A percentile compares a stretch with the other conserved stretches of the same genome.
Evolutionary conservation across 306 rosid species (phyloP).

Genomic region (Prunus mira): DNA sequence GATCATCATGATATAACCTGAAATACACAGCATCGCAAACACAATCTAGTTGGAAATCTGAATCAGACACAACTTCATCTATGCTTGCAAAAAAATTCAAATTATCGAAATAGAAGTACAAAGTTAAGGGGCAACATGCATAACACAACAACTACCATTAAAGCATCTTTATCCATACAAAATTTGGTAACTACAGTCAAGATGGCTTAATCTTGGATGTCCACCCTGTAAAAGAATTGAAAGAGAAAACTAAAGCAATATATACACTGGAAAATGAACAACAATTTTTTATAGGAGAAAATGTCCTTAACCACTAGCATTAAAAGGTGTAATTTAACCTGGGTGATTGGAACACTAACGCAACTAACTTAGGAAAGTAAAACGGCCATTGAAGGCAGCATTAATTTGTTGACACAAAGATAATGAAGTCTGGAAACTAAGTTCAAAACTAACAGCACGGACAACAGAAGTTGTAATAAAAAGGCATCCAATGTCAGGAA

Average conservation of each 20-base stretch:
- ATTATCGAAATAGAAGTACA: not conserved
- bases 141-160: slow-evolving; percentile 1
- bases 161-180: not conserved
- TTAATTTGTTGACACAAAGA: not conserved
- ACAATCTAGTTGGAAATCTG: slow-evolving; percentile 16
- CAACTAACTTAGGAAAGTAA: not conserved
- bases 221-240: not conserved
- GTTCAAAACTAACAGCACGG: slow-evolving; percentile 10
- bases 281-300: not conserved
- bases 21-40: slow-evolving; percentile 32
- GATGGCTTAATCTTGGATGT: not conserved
- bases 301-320: not conserved
- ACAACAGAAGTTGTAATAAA: slow-evolving; percentile 5
- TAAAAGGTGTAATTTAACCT: not conserved
- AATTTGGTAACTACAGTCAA: slow-evolving; percentile 1
- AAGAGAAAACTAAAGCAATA: not conserved
- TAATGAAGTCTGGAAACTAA: not conserved
- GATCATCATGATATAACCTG: slow-evolving; percentile 85
- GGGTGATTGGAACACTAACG: not conserved
- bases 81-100: not conserved
- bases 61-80: slow-evolving; percentile 7
- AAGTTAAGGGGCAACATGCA: slow-evolving; percentile 2
- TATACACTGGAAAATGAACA: not conserved
- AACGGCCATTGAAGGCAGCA: not conserved
- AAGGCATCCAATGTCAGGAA: slow-evolving; percentile 21